A percentile compares a stretch with the other conserved stretches of the same genome.
phyloP scores from a whole-genome alignment of 192 early-diverging fungal species.

The Backusella westeae region DNA sequence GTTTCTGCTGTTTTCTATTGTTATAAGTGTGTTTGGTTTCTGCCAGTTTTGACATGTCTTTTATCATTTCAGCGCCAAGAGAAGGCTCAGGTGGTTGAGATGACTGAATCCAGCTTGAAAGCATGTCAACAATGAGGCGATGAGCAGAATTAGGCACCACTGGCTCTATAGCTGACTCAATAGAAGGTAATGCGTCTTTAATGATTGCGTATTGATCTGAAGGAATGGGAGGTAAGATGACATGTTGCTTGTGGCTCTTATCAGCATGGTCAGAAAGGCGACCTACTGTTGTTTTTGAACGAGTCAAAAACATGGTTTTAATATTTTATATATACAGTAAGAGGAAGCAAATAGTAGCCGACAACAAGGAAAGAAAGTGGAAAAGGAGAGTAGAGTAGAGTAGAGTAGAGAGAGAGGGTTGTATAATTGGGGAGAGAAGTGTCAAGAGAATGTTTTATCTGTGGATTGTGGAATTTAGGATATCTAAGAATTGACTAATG shows the following conservation, averaged over 20 bases:
- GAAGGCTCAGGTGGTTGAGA: neutral
- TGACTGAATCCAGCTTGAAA: neutral
- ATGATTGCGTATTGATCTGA: neutral
- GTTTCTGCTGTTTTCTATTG: neutral
- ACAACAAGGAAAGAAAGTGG: neutral
- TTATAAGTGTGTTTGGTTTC: neutral
- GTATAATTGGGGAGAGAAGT: neutral
- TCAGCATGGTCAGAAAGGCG: neutral
- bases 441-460: constrained; percentile 13
- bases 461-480: neutral
- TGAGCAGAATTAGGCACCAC: neutral
- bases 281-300: constrained; percentile 3
- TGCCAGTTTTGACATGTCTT: neutral
- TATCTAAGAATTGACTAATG: constrained; percentile 3
- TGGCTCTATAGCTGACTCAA: neutral
- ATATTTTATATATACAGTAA: neutral
- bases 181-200: constrained; percentile 2
- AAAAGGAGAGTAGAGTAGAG: neutral
- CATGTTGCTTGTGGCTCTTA: neutral
- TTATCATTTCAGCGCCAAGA: neutral
- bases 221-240: neutral
- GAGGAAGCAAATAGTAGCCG: neutral
- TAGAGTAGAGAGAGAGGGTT: neutral
- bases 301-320: constrained; percentile 9
- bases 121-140: neutral